phyloP scores from a whole-genome alignment of 768 basidiomycete species.

The Mycena rebaudengoi region DNA sequence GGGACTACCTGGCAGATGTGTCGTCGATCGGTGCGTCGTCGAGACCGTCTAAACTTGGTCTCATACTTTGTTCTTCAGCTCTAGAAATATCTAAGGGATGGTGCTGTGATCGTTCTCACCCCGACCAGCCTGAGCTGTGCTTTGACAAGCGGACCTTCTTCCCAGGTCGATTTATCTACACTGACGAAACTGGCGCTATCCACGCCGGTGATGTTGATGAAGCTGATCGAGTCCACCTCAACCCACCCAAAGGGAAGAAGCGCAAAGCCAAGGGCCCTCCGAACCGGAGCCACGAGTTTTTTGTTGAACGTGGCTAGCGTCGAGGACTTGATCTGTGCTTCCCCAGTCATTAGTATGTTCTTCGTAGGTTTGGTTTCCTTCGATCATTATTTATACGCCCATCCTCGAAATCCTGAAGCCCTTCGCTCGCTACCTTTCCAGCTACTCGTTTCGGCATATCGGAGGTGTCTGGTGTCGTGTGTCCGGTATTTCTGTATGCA shows the following conservation, averaged over 20 bases:
- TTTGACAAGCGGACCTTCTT: constrained; percentile 2
- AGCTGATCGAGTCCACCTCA: neutral
- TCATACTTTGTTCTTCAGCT: neutral
- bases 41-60: neutral
- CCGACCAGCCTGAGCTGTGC: neutral
- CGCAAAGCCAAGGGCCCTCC: neutral
- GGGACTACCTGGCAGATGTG: neutral
- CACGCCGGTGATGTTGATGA: neutral
- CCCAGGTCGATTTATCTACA: neutral
- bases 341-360: neutral
- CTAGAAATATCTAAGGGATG: neutral
- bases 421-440: neutral
- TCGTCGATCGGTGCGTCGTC: neutral
- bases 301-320: neutral
- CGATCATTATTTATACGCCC: neutral
- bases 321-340: neutral
- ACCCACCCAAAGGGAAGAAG: constrained; percentile 1
- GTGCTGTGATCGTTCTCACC: constrained; percentile 1
- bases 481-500: neutral
- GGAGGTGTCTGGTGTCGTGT: neutral
- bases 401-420: neutral
- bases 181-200: neutral
- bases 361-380: neutral
- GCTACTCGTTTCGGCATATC: neutral
- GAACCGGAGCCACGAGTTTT: constrained; percentile 12